Conservation (phyloP, 2,329 filamentous ascomycete species). For the Fusarium armeniacum region DNA sequence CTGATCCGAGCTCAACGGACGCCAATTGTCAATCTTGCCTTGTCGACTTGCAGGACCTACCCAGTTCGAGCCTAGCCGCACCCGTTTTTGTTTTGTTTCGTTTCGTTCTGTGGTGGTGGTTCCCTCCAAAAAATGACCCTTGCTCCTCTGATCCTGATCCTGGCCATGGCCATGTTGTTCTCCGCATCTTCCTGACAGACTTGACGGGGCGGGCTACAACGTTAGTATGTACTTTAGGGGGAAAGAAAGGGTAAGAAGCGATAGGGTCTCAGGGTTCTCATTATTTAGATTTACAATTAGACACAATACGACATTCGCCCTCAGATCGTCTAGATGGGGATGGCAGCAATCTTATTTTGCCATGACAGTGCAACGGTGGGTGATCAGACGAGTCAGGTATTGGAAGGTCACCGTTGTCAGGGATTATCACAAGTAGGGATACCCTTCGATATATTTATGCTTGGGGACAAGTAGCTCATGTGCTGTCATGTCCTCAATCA, state of each 20-base stretch:
- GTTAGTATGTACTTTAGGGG: conserved; percentile 6
- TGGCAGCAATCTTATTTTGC: conserved; percentile 33
- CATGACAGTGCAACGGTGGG: conserved; percentile 29
- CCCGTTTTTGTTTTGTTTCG: conserved; percentile 44
- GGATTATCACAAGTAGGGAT: conserved; percentile 29
- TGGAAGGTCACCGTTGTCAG: conserved; percentile 30
- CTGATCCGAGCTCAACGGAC: conserved; percentile 38
- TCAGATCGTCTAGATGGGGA: conserved; percentile 28
- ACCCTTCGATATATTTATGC: conserved; percentile 12
- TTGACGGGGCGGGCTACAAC: conserved; percentile 25
- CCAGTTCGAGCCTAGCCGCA: conserved; percentile 18
- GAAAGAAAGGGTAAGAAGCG: conserved; percentile 8
- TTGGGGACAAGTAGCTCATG: not conserved
- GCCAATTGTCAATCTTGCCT: conserved; percentile 20
- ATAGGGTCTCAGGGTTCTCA: conserved; percentile 6
- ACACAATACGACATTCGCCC: conserved; percentile 12
- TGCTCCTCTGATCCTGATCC: conserved; percentile 19
- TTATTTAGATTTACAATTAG: conserved; percentile 14
- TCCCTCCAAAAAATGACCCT: conserved; percentile 6
- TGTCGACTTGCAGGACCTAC: conserved; percentile 2
- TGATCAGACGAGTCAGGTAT: conserved; percentile 36
- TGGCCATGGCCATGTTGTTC: conserved; percentile 18
- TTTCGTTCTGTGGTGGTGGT: conserved; percentile 28
- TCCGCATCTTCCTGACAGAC: conserved; percentile 38
- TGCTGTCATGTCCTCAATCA: not conserved